Base-by-base conservation (phyloP, 2,329 filamentous ascomycete species). In the Aspergillus alliaceus region DNA sequence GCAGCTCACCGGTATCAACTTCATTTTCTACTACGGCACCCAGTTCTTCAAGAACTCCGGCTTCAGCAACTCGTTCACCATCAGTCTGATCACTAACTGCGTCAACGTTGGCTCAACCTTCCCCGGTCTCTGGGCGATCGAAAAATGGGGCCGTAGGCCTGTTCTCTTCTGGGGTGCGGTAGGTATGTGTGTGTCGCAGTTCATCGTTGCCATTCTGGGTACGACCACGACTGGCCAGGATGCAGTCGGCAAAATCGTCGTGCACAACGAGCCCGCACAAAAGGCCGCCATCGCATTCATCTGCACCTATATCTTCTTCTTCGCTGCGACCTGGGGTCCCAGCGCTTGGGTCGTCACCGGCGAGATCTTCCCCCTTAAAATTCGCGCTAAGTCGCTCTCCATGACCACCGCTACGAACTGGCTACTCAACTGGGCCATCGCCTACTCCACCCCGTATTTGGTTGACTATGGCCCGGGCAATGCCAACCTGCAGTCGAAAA, bases 371-470 rank as follows among this genome's bases (percentile, higher is more conserved):
- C 77, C 79, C 1, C 70, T 80, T 53, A 79, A 79, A 67, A 74
- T 74, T 31, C 75, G 79, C 18, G 78, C 79, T 12, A 80, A 78
- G 66, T 77, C 73, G 58, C 69, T 79, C 39, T 77, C 76, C 18
- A 80, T 84, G 72, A 83, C 82, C 2, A 84, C 81, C 0, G 82
- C 81, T 1, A 77, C 79, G 44, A 84, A 84, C 69, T 84, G 82
- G 81, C 74, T 82, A 5, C 71, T 82, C 37, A 93, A 93, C 74
- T 93, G 90, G 70, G 89, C 84, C 44, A 93, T 96, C 60, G 88
- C 89, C 51, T 95, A 91, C 71, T 83, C 86, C 34, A 93, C 90
- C 0, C 91, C 91, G 0, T 95, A 90, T 73, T 85, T 96, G 78
- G 89, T 93, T 25, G 85, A 87, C 60, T 76, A 80, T 29, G 87